Evolutionary conservation across 371 early-diverging fungal species (phyloP).

Genomic region (Gilbertella persicaria): DNA sequence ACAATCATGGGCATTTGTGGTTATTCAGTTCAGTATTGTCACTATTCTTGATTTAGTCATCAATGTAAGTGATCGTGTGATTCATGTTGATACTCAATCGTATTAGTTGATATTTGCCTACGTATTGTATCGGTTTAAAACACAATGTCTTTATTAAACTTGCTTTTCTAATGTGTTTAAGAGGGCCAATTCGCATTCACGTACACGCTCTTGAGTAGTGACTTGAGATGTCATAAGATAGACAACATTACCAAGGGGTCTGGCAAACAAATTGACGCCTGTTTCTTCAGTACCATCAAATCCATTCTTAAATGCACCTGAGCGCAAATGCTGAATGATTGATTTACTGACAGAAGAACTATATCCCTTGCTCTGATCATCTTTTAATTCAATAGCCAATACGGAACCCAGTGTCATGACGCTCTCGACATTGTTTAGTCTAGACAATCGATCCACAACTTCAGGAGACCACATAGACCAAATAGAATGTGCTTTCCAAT

Average conservation of each 20-base stretch:
- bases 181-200: constrained; percentile 54
- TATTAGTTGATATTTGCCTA: constrained; percentile 22
- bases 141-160: constrained; percentile 8
- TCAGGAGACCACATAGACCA: constrained; percentile 64
- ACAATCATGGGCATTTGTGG: constrained; percentile 19
- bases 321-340: constrained; percentile 51
- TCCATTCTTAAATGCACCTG: constrained; percentile 32
- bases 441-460: constrained; percentile 54
- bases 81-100: neutral
- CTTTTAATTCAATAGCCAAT: constrained; percentile 69
- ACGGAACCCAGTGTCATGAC: constrained; percentile 76
- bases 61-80: constrained; percentile 20
- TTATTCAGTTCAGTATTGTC: constrained; percentile 20
- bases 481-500: constrained; percentile 42
- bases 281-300: constrained; percentile 32
- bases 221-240: constrained; percentile 76
- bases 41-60: constrained; percentile 18
- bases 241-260: constrained; percentile 79
- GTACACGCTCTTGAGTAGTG: constrained; percentile 52
- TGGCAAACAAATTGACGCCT: constrained; percentile 56
- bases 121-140: constrained; percentile 20
- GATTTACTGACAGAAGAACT: constrained; percentile 52
- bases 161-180: constrained; percentile 27
- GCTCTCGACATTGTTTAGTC: constrained; percentile 62
- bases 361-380: constrained; percentile 61